Conservation (phyloP, 2,329 filamentous ascomycete genomes). For the Trichoderma lentiforme region DNA sequence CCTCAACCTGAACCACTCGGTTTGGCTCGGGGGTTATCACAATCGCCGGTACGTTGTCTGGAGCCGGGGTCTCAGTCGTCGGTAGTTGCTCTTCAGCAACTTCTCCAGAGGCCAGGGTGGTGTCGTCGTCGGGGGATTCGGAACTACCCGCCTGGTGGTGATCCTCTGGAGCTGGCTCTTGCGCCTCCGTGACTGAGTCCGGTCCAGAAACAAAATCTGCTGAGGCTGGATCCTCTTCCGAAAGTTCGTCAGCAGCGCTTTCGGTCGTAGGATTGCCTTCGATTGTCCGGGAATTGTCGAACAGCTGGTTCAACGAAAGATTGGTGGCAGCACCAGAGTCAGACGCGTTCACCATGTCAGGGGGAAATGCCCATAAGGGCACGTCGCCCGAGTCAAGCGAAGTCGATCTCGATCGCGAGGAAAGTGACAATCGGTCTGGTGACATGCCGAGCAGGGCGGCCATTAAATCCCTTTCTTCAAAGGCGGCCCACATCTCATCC, state of each 20-base stretch:
- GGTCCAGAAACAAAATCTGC: background rate
- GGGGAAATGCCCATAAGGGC: slow-evolving; percentile 11
- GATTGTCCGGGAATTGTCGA: slow-evolving; percentile 3
- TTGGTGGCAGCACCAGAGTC: background rate
- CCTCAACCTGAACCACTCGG: slow-evolving; percentile 3
- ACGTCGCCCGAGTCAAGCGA: slow-evolving; percentile 3
- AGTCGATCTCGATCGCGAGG: background rate
- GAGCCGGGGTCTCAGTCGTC: background rate
- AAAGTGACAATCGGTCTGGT: background rate
- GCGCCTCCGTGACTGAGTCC: slow-evolving; percentile 5
- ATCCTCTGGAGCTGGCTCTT: slow-evolving; percentile 13
- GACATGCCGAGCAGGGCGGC: slow-evolving; percentile 7
- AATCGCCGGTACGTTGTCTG: slow-evolving; percentile 5
- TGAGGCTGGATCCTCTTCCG: background rate
- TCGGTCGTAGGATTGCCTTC: slow-evolving; percentile 7
- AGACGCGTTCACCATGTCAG: slow-evolving; percentile 8
- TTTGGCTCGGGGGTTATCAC: slow-evolving; percentile 3
- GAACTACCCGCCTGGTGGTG: slow-evolving; percentile 6
- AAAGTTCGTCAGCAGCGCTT: slow-evolving; percentile 3
- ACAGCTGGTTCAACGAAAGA: slow-evolving; percentile 15
- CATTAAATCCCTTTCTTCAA: background rate
- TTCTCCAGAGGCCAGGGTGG: background rate
- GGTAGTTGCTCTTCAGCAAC: slow-evolving; percentile 7
- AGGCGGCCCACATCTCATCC: slow-evolving; percentile 5
- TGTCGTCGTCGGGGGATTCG: slow-evolving; percentile 4